phyloP scores from a whole-genome alignment of 768 basidiomycete genomes.

The Pulveroboletus sp. region DNA sequence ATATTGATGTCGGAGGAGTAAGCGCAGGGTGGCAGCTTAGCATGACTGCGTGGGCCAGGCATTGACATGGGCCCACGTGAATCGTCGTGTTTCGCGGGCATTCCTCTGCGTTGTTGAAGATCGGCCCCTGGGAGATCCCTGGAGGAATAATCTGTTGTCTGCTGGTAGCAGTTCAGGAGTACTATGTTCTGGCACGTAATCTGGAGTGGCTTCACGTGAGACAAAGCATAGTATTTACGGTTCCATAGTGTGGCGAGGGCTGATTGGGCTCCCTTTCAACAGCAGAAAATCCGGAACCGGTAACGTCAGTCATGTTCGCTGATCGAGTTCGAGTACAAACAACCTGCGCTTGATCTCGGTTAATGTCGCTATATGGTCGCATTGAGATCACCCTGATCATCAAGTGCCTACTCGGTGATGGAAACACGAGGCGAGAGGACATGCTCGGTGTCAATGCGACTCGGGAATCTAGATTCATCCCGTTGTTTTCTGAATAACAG shows the following conservation, averaged over 20 bases:
- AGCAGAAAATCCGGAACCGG: background rate
- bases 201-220: background rate
- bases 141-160: background rate
- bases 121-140: background rate
- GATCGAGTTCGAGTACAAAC: background rate
- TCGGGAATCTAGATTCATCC: background rate
- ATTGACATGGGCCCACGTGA: slow-evolving; percentile 1
- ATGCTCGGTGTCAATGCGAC: background rate
- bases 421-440: slow-evolving; percentile 18
- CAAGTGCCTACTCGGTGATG: slow-evolving; percentile 1
- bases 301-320: background rate
- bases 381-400: slow-evolving; percentile 2
- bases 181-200: background rate
- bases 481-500: background rate
- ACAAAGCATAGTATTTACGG: background rate
- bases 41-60: slow-evolving; percentile 5
- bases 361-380: background rate
- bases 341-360: background rate
- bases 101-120: background rate
- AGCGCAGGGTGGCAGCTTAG: background rate
- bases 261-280: slow-evolving; percentile 7
- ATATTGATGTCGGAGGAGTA: slow-evolving; percentile 1
- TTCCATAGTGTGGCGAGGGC: background rate
- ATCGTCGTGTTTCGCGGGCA: slow-evolving; percentile 15
- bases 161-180: background rate